A percentile compares a stretch with the other conserved stretches of the same genome.
Conservation (phyloP, 2,329 filamentous ascomycete species). For the Aspergillus sp. region DNA sequence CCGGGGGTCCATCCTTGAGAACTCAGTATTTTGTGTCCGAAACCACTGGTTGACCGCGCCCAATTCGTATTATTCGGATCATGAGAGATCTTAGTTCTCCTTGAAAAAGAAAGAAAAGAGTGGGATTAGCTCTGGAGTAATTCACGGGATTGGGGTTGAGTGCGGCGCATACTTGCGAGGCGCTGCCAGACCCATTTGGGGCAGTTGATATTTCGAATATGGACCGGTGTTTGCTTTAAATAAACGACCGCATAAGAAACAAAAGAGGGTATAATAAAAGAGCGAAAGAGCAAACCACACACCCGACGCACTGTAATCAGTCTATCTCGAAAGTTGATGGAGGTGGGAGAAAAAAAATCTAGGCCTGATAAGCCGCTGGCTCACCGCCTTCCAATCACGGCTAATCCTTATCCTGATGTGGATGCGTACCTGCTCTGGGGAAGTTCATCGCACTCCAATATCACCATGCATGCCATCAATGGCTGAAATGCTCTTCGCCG, state of each 20-base stretch:
- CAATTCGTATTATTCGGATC: conserved; percentile 97
- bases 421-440: no score
- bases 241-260: no score
- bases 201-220: not conserved
- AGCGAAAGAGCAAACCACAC: conserved; percentile 8
- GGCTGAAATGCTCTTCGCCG: not conserved
- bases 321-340: no score
- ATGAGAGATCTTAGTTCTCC: conserved; percentile 70
- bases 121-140: not conserved
- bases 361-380: not conserved
- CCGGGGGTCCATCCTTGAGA: conserved; percentile 90
- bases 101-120: conserved; percentile 25
- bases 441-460: not conserved
- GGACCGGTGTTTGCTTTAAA: not conserved
- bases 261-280: not conserved
- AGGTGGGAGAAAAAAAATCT: not conserved
- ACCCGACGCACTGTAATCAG: not conserved
- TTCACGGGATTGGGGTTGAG: not conserved
- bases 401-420: no score
- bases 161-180: conserved; percentile 59
- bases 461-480: not conserved
- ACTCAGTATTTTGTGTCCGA: conserved; percentile 85
- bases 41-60: conserved; percentile 76
- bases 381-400: conserved; percentile 2
- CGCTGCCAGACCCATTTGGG: conserved; percentile 65